Conservation (phyloP, 257 asterid species). For the Misopates orontium region DNA sequence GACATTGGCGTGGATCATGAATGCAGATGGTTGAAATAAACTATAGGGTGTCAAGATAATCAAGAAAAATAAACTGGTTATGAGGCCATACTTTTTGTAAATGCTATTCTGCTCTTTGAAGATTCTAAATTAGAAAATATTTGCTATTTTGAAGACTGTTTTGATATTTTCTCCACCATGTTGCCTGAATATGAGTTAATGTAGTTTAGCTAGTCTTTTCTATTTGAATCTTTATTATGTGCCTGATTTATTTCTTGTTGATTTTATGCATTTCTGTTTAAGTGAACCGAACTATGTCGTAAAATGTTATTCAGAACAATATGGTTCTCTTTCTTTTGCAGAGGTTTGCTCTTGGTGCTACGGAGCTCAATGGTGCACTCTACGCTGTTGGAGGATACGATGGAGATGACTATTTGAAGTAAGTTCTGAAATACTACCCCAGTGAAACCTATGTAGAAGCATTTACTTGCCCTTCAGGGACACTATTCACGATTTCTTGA, state of each 20-base stretch:
- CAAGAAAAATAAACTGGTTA: too few relatives aligned
- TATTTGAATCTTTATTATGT: not conserved
- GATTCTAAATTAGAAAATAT: not conserved
- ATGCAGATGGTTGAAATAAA: not conserved
- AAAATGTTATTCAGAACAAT: constrained; percentile 10
- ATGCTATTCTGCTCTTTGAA: too few relatives aligned
- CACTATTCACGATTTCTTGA: not conserved
- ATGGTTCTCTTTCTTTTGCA: constrained; percentile 32
- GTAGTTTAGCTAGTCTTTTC: constrained; percentile 9
- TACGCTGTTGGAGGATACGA: constrained; percentile 86
- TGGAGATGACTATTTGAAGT: constrained; percentile 67
- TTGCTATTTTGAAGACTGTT: not conserved
- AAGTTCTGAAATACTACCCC: constrained; percentile 32
- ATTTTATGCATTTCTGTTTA: not conserved
- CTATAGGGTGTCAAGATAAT: not conserved
- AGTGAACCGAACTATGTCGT: not conserved
- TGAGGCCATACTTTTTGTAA: too few relatives aligned
- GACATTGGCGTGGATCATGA: not conserved
- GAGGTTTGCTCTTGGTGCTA: constrained; percentile 83
- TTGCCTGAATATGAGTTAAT: not conserved
- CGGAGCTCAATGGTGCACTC: constrained; percentile 71
- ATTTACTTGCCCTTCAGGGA: not conserved
- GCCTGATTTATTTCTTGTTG: not conserved
- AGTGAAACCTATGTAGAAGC: not conserved
- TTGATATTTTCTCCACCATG: constrained; percentile 10